These are phyloP conservation scores for Camptophora hylomeconis DNA, from an alignment of 2,329 filamentous ascomycete species.

Conservation along the genomic window DNA sequence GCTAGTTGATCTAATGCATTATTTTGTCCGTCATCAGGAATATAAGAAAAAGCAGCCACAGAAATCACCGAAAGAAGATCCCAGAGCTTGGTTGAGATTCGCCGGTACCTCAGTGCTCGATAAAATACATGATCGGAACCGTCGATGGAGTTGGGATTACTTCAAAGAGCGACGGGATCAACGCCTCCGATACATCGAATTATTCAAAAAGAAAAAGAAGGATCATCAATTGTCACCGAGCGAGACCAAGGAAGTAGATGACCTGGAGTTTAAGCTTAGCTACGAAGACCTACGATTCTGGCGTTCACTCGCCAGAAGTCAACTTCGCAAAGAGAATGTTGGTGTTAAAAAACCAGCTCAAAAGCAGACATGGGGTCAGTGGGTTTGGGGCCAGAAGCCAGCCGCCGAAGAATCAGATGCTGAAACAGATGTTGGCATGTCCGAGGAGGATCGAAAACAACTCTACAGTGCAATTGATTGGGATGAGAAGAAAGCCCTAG, in stretches of 20 bases:
- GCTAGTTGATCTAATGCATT: conserved; percentile 97
- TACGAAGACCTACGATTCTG: conserved; percentile 98
- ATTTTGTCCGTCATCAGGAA: conserved; percentile 94
- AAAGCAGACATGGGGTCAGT: conserved; percentile 76
- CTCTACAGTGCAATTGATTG: conserved; percentile 96
- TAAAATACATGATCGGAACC: conserved; percentile 91
- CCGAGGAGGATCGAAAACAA: conserved; percentile 89
- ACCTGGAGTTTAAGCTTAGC: conserved; percentile 71
- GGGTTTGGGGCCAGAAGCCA: conserved; percentile 77
- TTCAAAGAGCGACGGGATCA: conserved; percentile 88
- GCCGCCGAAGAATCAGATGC: conserved; percentile 40
- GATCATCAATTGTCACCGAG: conserved; percentile 53
- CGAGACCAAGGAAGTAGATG: conserved; percentile 60
- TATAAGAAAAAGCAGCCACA: conserved; percentile 90
- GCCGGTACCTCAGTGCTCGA: conserved; percentile 77
- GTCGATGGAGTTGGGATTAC: conserved; percentile 90
- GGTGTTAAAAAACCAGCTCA: conserved; percentile 60
- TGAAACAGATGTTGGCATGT: conserved; percentile 69
- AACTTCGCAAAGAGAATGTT: conserved; percentile 88
- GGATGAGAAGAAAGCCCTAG: conserved; percentile 85
- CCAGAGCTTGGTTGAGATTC: conserved; percentile 82
- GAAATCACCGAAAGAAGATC: conserved; percentile 72
- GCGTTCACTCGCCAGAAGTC: conserved; percentile 84
- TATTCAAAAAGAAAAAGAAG: conserved; percentile 90
- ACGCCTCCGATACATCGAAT: conserved; percentile 71